Evolutionary conservation across 176 grass and related monocot species (phyloP).

Genomic region (Triticum turgidum): DNA sequence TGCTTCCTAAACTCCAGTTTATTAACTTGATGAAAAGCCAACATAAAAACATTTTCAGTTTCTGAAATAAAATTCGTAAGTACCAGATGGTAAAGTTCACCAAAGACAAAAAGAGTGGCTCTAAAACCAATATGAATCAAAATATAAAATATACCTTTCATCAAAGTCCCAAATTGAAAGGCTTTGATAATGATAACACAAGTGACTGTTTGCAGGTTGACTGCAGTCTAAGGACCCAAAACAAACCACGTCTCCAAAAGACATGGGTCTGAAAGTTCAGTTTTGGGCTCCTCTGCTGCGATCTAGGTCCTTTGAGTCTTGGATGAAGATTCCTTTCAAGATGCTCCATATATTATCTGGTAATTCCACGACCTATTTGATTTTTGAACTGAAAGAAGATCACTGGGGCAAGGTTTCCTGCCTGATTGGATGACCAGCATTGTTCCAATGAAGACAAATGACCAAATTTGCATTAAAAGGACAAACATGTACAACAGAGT

Average conservation of each 20-base stretch:
- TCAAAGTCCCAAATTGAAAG: slow-evolving; percentile 24
- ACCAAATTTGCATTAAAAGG: background rate
- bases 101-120: background rate
- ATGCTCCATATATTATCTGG: slow-evolving; percentile 62
- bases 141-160: slow-evolving; percentile 28
- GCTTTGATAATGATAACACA: slow-evolving; percentile 54
- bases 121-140: slow-evolving; percentile 24
- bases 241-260: slow-evolving; percentile 43
- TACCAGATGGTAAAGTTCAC: slow-evolving; percentile 1
- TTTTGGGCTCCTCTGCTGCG: slow-evolving; percentile 33
- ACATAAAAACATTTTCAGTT: background rate
- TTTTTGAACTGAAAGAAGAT: slow-evolving; percentile 36
- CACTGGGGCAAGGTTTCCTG: background rate
- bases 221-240: slow-evolving; percentile 84
- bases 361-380: slow-evolving; percentile 51
- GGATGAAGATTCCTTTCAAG: slow-evolving; percentile 71
- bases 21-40: slow-evolving; percentile 1
- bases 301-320: slow-evolving; percentile 58
- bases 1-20: background rate
- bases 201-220: slow-evolving; percentile 92
- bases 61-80: background rate
- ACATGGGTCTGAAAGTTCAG: slow-evolving; percentile 36
- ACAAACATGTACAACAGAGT: background rate
- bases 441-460: background rate
- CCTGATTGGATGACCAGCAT: background rate